These are phyloP conservation scores for Ephemerocybe angulata DNA, from an alignment of 768 basidiomycete genomes.

Conservation along the genomic window DNA sequence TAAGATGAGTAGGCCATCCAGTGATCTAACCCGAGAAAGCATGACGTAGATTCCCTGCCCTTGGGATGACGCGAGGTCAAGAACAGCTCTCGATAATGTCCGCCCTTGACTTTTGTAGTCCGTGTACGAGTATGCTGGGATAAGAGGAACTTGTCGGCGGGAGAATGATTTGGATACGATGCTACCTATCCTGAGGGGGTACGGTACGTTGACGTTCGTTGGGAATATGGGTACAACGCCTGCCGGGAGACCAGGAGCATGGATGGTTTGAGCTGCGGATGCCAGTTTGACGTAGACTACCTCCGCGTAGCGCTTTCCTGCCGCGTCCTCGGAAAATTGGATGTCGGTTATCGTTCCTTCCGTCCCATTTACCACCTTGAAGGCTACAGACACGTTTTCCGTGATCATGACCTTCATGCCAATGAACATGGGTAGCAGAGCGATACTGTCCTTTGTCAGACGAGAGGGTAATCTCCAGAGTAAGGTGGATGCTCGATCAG, in stretches of 20 bases:
- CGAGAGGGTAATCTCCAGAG: slow-evolving; percentile 10
- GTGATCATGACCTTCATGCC: slow-evolving; percentile 19
- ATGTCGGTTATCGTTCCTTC: slow-evolving; percentile 13
- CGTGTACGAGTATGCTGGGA: slow-evolving; percentile 25
- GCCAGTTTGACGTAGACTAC: slow-evolving; percentile 9
- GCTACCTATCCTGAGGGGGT: background rate
- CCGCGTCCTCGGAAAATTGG: slow-evolving; percentile 4
- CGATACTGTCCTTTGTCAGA: slow-evolving; percentile 8
- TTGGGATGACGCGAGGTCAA: slow-evolving; percentile 18
- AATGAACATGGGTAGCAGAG: slow-evolving; percentile 12
- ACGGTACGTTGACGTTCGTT: background rate
- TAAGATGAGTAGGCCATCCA: slow-evolving; percentile 20
- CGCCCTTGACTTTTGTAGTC: slow-evolving; percentile 27
- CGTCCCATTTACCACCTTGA: slow-evolving; percentile 14
- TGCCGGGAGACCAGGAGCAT: background rate
- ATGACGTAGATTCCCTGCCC: slow-evolving; percentile 26
- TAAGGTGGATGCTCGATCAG: background rate
- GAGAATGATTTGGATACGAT: background rate
- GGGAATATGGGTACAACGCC: slow-evolving; percentile 14
- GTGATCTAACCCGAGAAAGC: slow-evolving; percentile 21
- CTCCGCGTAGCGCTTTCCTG: background rate
- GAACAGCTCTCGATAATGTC: slow-evolving; percentile 18
- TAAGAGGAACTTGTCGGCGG: slow-evolving; percentile 18
- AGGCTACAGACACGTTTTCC: slow-evolving; percentile 16
- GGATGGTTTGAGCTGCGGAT: background rate